Conservation (phyloP, 2,329 filamentous ascomycete genomes). For the Fusarium pseudonygamai region DNA sequence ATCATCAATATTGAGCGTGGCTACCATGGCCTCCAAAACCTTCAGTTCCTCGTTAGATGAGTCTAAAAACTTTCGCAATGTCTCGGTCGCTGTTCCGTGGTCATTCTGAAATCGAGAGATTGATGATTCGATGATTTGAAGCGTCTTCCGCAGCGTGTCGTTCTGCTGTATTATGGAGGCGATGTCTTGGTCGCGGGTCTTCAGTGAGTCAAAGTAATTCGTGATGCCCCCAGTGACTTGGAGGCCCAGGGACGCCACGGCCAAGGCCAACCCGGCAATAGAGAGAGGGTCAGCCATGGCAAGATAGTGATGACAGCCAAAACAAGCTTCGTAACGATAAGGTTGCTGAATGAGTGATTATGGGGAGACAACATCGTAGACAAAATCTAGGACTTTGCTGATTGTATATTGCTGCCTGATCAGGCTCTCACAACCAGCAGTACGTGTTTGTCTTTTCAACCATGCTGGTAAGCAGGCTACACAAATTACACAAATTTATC, state of each 20-base stretch:
- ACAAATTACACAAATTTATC: too few species aligned
- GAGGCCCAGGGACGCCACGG: accelerated
- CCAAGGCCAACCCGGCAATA: neutral
- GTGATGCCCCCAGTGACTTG: neutral
- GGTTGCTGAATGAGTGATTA: neutral
- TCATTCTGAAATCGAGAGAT: neutral
- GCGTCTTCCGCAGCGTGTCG: neutral
- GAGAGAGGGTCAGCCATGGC: neutral
- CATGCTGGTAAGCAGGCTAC: too few species aligned
- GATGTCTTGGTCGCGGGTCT: neutral
- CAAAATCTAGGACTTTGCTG: neutral
- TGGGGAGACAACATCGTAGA: accelerated
- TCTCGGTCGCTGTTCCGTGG: neutral
- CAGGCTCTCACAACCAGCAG: neutral
- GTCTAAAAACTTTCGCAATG: neutral
- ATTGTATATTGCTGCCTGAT: neutral
- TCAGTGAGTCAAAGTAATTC: neutral
- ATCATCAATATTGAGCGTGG: accelerated
- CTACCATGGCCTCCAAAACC: neutral
- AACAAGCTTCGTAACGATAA: neutral
- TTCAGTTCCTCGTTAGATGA: neutral
- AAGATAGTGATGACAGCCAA: neutral
- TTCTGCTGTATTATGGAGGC: neutral
- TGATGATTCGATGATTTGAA: neutral
- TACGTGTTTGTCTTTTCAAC: neutral